Conservation (phyloP, 345 rosid genomes). For the Populus nigra region DNA sequence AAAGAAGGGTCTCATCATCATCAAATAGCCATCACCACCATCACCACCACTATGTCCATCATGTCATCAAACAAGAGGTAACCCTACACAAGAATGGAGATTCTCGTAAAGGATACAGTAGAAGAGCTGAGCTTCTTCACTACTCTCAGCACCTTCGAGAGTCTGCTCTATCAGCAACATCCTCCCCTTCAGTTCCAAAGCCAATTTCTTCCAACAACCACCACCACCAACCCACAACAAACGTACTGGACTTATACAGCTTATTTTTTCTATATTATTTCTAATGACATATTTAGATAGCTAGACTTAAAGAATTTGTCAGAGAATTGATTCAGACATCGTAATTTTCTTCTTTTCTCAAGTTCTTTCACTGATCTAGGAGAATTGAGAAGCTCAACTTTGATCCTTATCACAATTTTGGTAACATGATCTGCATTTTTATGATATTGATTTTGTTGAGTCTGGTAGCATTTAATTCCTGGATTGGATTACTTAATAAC, state of each 20-base stretch:
- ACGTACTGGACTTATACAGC: conserved; percentile 12
- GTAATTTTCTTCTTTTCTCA: background rate
- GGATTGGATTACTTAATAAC: background rate
- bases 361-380: background rate
- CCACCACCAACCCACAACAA: conserved; percentile 17
- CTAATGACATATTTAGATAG: background rate
- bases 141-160: conserved; percentile 37
- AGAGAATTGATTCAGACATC: background rate
- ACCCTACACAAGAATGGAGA: background rate
- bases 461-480: background rate
- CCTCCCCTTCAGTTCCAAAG: conserved; percentile 19
- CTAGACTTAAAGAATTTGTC: background rate
- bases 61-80: conserved; percentile 4
- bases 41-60: conserved; percentile 17
- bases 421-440: background rate
- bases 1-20: conserved; percentile 1
- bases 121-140: conserved; percentile 52
- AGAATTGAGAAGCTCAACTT: background rate
- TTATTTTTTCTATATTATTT: no score
- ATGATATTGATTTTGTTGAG: background rate
- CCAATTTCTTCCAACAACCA: conserved; percentile 15
- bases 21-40: conserved; percentile 18
- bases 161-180: conserved; percentile 24
- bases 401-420: background rate
- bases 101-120: conserved; percentile 30